Conservation (phyloP, 306 rosid genomes). For the Geum urbanum region DNA sequence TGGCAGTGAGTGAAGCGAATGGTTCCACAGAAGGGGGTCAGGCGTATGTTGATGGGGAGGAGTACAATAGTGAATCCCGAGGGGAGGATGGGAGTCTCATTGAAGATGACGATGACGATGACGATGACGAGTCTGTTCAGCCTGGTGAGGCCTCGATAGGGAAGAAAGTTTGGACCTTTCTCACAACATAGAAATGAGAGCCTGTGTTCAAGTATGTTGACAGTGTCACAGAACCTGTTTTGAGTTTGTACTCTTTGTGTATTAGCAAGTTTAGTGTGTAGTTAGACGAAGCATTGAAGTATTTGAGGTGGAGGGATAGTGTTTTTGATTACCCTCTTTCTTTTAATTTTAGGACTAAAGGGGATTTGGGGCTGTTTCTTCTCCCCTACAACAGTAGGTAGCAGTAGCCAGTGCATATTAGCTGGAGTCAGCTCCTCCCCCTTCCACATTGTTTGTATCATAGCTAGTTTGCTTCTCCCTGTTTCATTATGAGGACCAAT, state of each 20-base stretch:
- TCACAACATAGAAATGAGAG: slow-evolving; percentile 54
- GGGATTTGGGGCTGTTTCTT: slow-evolving; percentile 21
- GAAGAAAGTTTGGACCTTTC: slow-evolving; percentile 81
- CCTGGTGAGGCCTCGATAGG: slow-evolving; percentile 85
- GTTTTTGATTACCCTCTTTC: slow-evolving; percentile 38
- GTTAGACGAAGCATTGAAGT: slow-evolving; percentile 40
- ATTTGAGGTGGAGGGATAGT: slow-evolving; percentile 43
- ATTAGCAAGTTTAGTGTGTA: slow-evolving; percentile 45
- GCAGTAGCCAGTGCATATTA: slow-evolving; percentile 49
- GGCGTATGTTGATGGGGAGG: slow-evolving; percentile 33
- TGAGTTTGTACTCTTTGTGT: slow-evolving; percentile 40
- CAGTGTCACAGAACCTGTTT: not conserved
- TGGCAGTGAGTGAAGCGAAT: slow-evolving; percentile 72
- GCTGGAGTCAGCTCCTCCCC: slow-evolving; percentile 34
- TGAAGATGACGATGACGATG: slow-evolving; percentile 37
- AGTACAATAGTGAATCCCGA: slow-evolving; percentile 52
- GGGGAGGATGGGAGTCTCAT: slow-evolving; percentile 39
- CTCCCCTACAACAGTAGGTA: slow-evolving; percentile 33
- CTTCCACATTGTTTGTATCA: slow-evolving; percentile 64
- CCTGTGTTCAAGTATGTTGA: slow-evolving; percentile 24
- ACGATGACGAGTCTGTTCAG: slow-evolving; percentile 44
- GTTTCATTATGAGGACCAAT: slow-evolving; percentile 34
- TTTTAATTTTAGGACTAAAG: slow-evolving; percentile 28
- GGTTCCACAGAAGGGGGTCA: slow-evolving; percentile 49
- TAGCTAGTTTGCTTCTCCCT: slow-evolving; percentile 31